phyloP scores from a whole-genome alignment of 1,284 basidiomycete species.

The Laetiporus sulphureus region DNA sequence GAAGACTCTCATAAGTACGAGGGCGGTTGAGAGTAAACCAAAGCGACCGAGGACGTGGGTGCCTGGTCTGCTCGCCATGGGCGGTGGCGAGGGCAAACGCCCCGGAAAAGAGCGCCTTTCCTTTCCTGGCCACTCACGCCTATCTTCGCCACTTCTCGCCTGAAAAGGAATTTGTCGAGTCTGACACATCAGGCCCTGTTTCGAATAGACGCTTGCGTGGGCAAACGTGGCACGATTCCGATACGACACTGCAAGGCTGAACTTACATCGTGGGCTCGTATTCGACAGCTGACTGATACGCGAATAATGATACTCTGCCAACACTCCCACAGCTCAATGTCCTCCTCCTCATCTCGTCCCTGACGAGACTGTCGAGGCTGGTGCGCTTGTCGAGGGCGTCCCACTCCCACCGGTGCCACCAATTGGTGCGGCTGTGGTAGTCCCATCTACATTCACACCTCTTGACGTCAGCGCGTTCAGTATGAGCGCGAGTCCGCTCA shows the following conservation, averaged over 20 bases:
- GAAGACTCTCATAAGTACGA: neutral
- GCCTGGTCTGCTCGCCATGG: constrained; percentile 2
- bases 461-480: constrained; percentile 52
- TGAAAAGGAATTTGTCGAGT: too few species aligned
- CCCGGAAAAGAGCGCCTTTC: constrained; percentile 4
- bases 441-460: constrained; percentile 20
- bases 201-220: too few species aligned
- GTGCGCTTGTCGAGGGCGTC: constrained; percentile 1
- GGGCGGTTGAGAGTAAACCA: neutral
- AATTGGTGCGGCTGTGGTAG: neutral
- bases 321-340: constrained; percentile 1
- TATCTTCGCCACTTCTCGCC: too few species aligned
- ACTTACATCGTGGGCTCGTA: too few species aligned
- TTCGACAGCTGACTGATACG: constrained; percentile 12
- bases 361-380: constrained; percentile 9
- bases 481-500: constrained; percentile 64
- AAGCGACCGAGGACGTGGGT: neutral
- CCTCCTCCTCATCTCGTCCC: constrained; percentile 1
- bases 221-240: too few species aligned
- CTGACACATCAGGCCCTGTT: too few species aligned
- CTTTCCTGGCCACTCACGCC: constrained; percentile 2
- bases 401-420: constrained; percentile 1
- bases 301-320: constrained; percentile 13
- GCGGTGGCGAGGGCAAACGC: constrained; percentile 1
- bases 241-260: too few species aligned